Evolutionary conservation across 495 filamentous ascomycete species (phyloP), one percentile per base, ranked within the genome.

Genomic region (Penicillium bovifimosum): DNA sequence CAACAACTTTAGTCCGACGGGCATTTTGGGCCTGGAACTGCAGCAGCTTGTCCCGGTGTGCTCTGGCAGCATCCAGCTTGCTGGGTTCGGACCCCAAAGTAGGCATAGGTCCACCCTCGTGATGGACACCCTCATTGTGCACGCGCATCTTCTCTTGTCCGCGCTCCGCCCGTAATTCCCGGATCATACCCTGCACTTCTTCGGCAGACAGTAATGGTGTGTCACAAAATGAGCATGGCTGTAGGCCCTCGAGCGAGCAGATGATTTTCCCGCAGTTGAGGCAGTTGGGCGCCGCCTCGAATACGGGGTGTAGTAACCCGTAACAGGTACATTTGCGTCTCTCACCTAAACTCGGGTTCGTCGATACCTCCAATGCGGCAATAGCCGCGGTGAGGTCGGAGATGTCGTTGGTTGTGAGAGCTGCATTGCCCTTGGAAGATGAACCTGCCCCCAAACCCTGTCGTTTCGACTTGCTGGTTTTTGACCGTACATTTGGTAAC

Each of bases 211-310:
- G 72, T 7, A 98, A 75, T 0, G 90, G 84, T 2, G 77, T 74
- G 2, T 77, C 78, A 73, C 93, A 98, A 62, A 95, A 96, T 6
- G 93, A 96, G 65, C 93, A 98, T 1, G 93, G 93, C 1, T 92
- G 93, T 3, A 96, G 76, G 1, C 93, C 93, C 63, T 98, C 90
- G 59, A 95, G 88, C 10, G 95, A 82, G 67, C 93, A 98, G 47
- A 97, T 85, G n/a, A 98, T 90, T 68, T 97, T 96, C 47, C 93
- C 93, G 64, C 93, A 98, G 56, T 80, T 84, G 16, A 93, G 74
- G 56, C 93, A 98, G 64, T 97, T 98, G 3, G 95, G 93, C 0
- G 91, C 88, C 0, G 91, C 88, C 9, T 78, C 79, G 9, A 96
- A 83, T 9, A 96, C 75, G 4, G 95, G 87, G 60, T 98, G 93